A percentile compares a stretch with the other conserved stretches of the same genome.
phyloP scores from a whole-genome alignment of 2,329 filamentous ascomycete species.

The Fusarium penzigii region DNA sequence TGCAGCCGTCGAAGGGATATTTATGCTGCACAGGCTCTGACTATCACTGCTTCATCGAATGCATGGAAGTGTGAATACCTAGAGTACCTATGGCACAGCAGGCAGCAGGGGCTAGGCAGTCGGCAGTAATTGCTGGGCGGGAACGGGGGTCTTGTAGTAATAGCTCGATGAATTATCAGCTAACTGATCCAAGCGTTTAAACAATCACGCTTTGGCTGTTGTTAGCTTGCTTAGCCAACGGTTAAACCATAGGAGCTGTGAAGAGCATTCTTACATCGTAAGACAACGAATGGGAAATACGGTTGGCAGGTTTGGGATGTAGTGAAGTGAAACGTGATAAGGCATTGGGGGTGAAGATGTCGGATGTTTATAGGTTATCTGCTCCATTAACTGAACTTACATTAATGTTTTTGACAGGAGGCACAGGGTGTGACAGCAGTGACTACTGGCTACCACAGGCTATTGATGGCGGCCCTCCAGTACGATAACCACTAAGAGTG shows the following conservation, averaged over 20 bases:
- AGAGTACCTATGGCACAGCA: background rate
- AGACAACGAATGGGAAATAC: too few relatives aligned
- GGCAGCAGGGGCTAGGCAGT: constrained; percentile 4
- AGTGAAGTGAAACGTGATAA: too few relatives aligned
- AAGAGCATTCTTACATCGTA: too few relatives aligned
- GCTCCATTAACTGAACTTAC: too few relatives aligned
- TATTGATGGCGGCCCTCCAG: background rate
- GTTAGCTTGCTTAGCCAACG: background rate
- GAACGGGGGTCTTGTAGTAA: background rate
- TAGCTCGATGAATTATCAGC: background rate
- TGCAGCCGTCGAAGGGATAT: background rate
- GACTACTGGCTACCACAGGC: background rate
- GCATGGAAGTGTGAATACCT: too few relatives aligned
- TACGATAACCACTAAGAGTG: background rate
- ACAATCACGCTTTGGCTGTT: background rate
- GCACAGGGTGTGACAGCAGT: background rate
- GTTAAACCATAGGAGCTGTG: too few relatives aligned
- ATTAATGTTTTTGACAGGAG: background rate
- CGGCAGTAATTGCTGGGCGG: background rate
- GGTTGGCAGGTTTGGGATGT: too few relatives aligned
- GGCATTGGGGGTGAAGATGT: too few relatives aligned
- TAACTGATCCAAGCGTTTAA: background rate
- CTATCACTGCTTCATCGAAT: background rate
- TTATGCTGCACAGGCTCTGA: background rate
- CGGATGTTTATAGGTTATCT: too few relatives aligned